Percentiles rank a stretch among this genome's conserved stretches.
phyloP scores from a whole-genome alignment of 805 yeast genomes.

The Zygosaccharomyces siamensis region DNA sequence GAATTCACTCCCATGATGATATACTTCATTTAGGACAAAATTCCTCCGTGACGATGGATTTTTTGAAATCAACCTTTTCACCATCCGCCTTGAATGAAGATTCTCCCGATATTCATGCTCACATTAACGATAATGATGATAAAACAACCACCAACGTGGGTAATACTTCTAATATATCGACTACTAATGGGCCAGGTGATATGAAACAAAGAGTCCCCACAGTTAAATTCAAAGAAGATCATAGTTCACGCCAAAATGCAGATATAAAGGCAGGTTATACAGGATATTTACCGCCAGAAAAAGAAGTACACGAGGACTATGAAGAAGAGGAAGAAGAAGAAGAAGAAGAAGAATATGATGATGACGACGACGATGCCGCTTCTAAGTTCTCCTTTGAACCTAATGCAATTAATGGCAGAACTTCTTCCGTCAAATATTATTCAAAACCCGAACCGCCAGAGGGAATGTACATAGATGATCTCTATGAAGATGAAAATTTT shows the following conservation, averaged over 20 bases:
- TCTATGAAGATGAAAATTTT: conserved; percentile 39
- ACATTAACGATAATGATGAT: neutral
- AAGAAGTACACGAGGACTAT: conserved; percentile 6
- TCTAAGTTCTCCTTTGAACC: conserved; percentile 48
- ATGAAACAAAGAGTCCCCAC: neutral
- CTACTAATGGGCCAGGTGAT: neutral
- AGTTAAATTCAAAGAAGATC: neutral
- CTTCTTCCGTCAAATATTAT: conserved; percentile 51
- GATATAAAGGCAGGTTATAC: conserved; percentile 3
- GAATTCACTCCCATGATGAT: conserved; percentile 32
- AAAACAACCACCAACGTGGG: neutral
- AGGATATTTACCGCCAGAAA: neutral
- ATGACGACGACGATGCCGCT: conserved; percentile 23
- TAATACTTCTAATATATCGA: neutral
- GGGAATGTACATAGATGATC: conserved; percentile 38
- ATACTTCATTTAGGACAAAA: conserved; percentile 17
- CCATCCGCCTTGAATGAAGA: conserved; percentile 5
- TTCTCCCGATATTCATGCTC: neutral
- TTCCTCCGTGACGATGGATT: conserved; percentile 10
- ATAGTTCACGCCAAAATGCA: neutral
- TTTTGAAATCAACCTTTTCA: conserved; percentile 13
- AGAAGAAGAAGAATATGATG: conserved; percentile 4
- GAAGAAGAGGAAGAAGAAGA: conserved; percentile 6
- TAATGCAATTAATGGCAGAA: conserved; percentile 44
- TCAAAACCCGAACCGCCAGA: conserved; percentile 31